These are phyloP conservation scores for Erysimum cheiranthoides DNA, from an alignment of 345 rosid species.

Conservation along the genomic window DNA sequence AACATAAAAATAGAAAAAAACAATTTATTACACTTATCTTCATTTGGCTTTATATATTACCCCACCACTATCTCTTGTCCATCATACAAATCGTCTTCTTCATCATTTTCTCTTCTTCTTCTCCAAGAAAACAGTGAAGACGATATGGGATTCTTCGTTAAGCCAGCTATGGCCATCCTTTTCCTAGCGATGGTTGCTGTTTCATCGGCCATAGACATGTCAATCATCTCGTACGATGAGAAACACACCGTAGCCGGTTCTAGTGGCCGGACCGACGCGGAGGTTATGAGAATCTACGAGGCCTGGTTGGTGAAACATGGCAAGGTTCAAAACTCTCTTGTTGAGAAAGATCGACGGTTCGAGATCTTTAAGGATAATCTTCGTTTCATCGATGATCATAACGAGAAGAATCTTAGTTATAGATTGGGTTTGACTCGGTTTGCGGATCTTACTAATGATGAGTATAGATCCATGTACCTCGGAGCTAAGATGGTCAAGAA, in stretches of 20 bases:
- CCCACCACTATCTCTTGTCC: conserved; percentile 34
- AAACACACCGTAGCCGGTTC: conserved; percentile 45
- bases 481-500: conserved; percentile 56
- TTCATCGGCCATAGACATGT: conserved; percentile 78
- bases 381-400: conserved; percentile 79
- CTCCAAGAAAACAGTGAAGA: conserved; percentile 22
- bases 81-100: conserved; percentile 33
- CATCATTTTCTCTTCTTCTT: conserved; percentile 26
- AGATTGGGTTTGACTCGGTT: conserved; percentile 77
- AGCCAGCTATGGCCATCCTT: conserved; percentile 45
- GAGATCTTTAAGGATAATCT: conserved; percentile 84
- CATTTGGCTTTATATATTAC: conserved; percentile 39
- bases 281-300: conserved; percentile 68
- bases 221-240: conserved; percentile 73
- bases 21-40: conserved; percentile 3
- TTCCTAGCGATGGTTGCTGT: conserved; percentile 50
- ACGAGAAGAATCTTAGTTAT: conserved; percentile 61
- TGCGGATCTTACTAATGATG: conserved; percentile 92
- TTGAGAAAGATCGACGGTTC: conserved; percentile 76
- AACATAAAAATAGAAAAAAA: conserved; percentile 10
- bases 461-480: conserved; percentile 76
- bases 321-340: conserved; percentile 66
- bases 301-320: conserved; percentile 77
- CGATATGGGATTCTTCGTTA: conserved; percentile 50
- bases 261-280: conserved; percentile 63